Conservation (phyloP, 805 yeast species). For the Myxozyma monticola region DNA sequence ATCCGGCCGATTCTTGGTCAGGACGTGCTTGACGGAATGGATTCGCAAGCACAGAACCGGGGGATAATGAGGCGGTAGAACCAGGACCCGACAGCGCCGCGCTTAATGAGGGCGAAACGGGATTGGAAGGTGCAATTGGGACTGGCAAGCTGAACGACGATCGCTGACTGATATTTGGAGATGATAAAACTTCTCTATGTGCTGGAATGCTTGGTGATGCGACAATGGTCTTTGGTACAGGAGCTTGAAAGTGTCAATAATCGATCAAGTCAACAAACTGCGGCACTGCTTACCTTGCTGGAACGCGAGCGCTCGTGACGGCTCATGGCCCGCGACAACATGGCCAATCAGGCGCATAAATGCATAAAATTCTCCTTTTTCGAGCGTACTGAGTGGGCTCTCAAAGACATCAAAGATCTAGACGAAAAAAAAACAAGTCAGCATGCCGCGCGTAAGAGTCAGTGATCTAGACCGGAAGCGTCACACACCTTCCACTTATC, state of each 20-base stretch:
- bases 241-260: slow-evolving; percentile 6
- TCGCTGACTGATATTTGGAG: slow-evolving; percentile 19
- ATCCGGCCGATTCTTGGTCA: no score
- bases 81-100: no score
- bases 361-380: slow-evolving; percentile 90
- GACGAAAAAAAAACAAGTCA: background rate
- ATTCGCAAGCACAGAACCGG: no score
- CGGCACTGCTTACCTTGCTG: slow-evolving; percentile 24
- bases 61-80: no score
- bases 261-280: background rate
- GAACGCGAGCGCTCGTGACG: slow-evolving; percentile 27
- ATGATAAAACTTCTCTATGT: slow-evolving; percentile 25
- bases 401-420: slow-evolving; percentile 38
- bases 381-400: slow-evolving; percentile 52
- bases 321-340: slow-evolving; percentile 47
- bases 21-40: slow-evolving; percentile 3
- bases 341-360: slow-evolving; percentile 78
- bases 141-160: background rate
- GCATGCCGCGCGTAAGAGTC: background rate
- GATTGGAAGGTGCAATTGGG: background rate
- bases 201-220: background rate
- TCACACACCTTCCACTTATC: slow-evolving; percentile 51
- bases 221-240: slow-evolving; percentile 11
- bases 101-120: no score
- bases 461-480: background rate